These are phyloP conservation scores for Amanita jacksonii DNA, from an alignment of 768 basidiomycete genomes.

Conservation along the genomic window DNA sequence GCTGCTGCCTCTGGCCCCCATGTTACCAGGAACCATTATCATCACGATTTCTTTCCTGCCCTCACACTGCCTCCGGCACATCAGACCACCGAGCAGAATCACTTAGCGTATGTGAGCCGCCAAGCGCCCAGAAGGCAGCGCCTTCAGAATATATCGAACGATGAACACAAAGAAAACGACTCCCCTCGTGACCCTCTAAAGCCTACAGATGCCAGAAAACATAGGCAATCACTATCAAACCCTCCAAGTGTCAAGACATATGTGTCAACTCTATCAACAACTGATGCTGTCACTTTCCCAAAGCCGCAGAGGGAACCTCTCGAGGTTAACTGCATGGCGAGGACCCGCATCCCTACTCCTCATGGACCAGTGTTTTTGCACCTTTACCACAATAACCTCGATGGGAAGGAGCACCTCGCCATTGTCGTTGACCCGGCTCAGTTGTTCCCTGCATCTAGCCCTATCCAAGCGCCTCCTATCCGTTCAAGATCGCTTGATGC, in stretches of 20 bases:
- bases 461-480: constrained; percentile 47
- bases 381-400: constrained; percentile 88
- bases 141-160: constrained; percentile 24
- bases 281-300: constrained; percentile 14
- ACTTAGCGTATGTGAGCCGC: constrained; percentile 56
- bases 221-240: constrained; percentile 10
- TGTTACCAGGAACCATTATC: constrained; percentile 78
- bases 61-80: constrained; percentile 49
- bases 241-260: too few species aligned
- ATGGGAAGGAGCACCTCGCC: constrained; percentile 92
- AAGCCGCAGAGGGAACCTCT: constrained; percentile 26
- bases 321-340: constrained; percentile 90
- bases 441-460: constrained; percentile 36
- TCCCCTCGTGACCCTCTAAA: constrained; percentile 27
- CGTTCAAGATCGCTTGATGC: constrained; percentile 77
- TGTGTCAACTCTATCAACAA: constrained; percentile 3
- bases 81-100: constrained; percentile 35
- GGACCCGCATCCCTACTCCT: constrained; percentile 94
- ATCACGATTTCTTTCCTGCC: constrained; percentile 68
- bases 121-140: constrained; percentile 66
- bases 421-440: constrained; percentile 91
- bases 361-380: constrained; percentile 92
- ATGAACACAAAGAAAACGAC: constrained; percentile 45
- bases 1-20: constrained; percentile 67
- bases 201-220: constrained; percentile 24